These are phyloP conservation scores for Fraxinus anomala DNA, from an alignment of 257 asterid genomes.

Conservation along the genomic window DNA sequence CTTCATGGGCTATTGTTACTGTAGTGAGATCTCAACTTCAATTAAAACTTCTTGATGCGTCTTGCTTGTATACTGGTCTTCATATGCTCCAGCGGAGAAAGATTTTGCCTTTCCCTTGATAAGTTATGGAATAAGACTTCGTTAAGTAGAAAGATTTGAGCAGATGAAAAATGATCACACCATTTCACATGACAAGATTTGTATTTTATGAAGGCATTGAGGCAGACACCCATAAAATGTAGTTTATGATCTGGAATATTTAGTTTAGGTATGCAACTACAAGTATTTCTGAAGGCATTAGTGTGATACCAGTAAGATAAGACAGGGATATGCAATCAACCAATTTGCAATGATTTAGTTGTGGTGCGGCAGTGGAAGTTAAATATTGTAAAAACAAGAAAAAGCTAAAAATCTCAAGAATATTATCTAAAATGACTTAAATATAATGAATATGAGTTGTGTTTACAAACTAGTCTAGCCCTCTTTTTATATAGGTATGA, in stretches of 20 bases:
- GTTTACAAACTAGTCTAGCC: background rate
- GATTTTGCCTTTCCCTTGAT: background rate
- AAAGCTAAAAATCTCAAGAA: background rate
- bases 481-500: background rate
- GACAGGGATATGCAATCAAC: background rate
- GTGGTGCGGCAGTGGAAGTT: background rate
- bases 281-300: background rate
- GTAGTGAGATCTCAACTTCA: background rate
- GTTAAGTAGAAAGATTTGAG: background rate
- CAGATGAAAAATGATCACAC: background rate
- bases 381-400: background rate
- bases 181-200: background rate
- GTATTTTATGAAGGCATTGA: background rate
- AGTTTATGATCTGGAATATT: background rate
- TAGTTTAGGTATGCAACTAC: background rate
- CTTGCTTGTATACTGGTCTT: background rate
- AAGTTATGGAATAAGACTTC: background rate
- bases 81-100: background rate
- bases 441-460: background rate
- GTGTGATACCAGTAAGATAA: background rate
- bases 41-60: background rate
- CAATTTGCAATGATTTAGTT: background rate
- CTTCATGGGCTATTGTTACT: background rate
- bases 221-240: background rate
- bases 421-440: background rate